A percentile compares a stretch with the other conserved stretches of the same genome.
phyloP scores from a whole-genome alignment of 108 stramenopile genomes.

The Seminavis robusta region DNA sequence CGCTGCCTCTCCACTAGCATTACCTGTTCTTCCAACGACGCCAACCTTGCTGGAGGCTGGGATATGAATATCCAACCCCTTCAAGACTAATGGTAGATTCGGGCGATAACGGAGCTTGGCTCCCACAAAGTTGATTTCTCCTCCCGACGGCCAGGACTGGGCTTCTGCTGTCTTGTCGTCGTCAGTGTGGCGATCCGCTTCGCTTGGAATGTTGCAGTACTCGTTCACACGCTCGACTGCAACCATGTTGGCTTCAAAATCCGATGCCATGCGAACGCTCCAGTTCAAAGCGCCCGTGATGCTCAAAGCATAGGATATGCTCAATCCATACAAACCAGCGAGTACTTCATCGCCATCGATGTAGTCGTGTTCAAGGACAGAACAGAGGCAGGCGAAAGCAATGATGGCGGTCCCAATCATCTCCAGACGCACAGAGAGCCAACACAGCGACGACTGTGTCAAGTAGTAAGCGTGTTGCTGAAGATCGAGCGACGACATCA shows the following conservation, averaged over 20 bases:
- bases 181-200: slow-evolving; percentile 32
- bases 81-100: slow-evolving; percentile 74
- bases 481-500: slow-evolving; percentile 47
- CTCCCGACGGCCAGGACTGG: slow-evolving; percentile 62
- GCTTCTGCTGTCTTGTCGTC: slow-evolving; percentile 21
- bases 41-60: slow-evolving; percentile 53
- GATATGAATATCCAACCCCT: slow-evolving; percentile 56
- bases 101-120: slow-evolving; percentile 69
- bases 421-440: slow-evolving; percentile 91
- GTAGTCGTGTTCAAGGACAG: slow-evolving; percentile 46
- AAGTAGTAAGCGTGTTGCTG: slow-evolving; percentile 77
- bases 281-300: slow-evolving; percentile 89
- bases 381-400: slow-evolving; percentile 45
- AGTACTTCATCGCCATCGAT: slow-evolving; percentile 23
- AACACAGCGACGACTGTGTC: slow-evolving; percentile 79
- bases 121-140: slow-evolving; percentile 57
- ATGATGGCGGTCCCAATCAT: slow-evolving; percentile 70
- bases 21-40: slow-evolving; percentile 36
- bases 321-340: slow-evolving; percentile 86
- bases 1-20: slow-evolving; percentile 1
- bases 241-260: slow-evolving; percentile 87
- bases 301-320: slow-evolving; percentile 83
- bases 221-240: slow-evolving; percentile 77
- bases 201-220: slow-evolving; percentile 45
- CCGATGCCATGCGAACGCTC: slow-evolving; percentile 83